Base-by-base conservation (phyloP, 768 basidiomycete species). In the Amanita rimosa region DNA sequence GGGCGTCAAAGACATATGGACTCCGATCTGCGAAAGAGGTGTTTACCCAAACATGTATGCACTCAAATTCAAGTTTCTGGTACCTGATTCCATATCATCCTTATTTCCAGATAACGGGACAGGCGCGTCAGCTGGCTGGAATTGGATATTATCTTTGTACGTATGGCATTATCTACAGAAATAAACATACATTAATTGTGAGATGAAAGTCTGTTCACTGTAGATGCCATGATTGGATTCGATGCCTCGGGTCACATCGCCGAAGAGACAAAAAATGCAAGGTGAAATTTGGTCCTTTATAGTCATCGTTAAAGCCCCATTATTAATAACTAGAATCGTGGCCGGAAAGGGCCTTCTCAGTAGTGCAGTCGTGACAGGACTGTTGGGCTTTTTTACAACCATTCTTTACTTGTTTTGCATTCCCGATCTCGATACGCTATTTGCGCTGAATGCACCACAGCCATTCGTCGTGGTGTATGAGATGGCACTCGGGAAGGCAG, bases 401-500 rank as follows among this genome's bases (percentile, higher is more conserved):
- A 39, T 19, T 21, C 38, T 39, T 7, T 39, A 21, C 38, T 9
- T 39, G 17, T 39, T 39, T 21, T 39, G 38, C 19, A 19, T 39
- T 21, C 38, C 38, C 3, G 81, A 86, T 58, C 70, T 90, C 51
- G 75, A 88, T 55, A 74, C 75, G 0, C 65, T 93, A 22, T 92
- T 91, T 60, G 64, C 81, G 3, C 70, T 94, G 16, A 66, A 77
- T 27, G 88, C 91, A 0, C 92, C 92, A 0, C 91, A 96, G 58
- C 92, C 93, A 0, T 96, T 94, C 54, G 91, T 94, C 10, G 85
- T 83, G 55, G 72, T 96, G 13, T 95, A 93, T 60, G 82, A 82
- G 0, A 64, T 90, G 47, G 89, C 93, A 0, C 65, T 95, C 3
- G 92, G 92, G 6, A 81, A 75, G 58, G 80, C 79, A 10, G 80